Evolutionary conservation across 352 stramenopile genomes (phyloP).

Genomic region (Globisporangium spiculum): DNA sequence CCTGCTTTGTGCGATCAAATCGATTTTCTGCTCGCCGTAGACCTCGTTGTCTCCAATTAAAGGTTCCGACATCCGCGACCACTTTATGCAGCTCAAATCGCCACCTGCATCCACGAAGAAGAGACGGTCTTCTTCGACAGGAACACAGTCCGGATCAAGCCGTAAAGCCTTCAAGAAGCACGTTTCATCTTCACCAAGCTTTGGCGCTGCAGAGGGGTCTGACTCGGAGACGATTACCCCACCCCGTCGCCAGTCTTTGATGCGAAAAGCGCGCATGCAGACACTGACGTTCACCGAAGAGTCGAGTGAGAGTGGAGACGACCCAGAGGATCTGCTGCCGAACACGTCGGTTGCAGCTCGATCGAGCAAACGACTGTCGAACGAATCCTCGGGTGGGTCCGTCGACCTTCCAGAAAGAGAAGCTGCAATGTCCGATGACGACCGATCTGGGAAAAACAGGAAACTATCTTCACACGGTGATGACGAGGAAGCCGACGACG

Average conservation of each 20-base stretch:
- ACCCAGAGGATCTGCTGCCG: constrained; percentile 38
- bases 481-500: constrained; percentile 12
- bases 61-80: constrained; percentile 37
- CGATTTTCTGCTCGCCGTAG: constrained; percentile 26
- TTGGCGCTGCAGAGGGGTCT: neutral
- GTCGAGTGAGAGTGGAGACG: constrained; percentile 46
- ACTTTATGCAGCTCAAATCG: constrained; percentile 66
- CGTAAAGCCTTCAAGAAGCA: constrained; percentile 16
- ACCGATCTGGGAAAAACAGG: neutral
- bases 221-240: constrained; percentile 18
- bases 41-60: constrained; percentile 76
- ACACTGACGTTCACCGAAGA: constrained; percentile 47
- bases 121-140: constrained; percentile 25
- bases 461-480: neutral
- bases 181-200: constrained; percentile 3
- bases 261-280: constrained; percentile 40
- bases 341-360: constrained; percentile 28
- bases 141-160: constrained; percentile 1
- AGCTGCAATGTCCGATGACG: neutral
- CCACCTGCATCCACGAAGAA: constrained; percentile 55
- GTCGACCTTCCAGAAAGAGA: neutral
- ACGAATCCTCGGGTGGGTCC: neutral
- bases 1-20: constrained; percentile 11
- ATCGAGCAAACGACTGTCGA: constrained; percentile 15
- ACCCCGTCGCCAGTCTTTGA: constrained; percentile 48